Evolutionary conservation across 192 early-diverging fungal species (phyloP), one percentile per base, ranked within the genome.

Genomic region (Pilobolus umbonatus): DNA sequence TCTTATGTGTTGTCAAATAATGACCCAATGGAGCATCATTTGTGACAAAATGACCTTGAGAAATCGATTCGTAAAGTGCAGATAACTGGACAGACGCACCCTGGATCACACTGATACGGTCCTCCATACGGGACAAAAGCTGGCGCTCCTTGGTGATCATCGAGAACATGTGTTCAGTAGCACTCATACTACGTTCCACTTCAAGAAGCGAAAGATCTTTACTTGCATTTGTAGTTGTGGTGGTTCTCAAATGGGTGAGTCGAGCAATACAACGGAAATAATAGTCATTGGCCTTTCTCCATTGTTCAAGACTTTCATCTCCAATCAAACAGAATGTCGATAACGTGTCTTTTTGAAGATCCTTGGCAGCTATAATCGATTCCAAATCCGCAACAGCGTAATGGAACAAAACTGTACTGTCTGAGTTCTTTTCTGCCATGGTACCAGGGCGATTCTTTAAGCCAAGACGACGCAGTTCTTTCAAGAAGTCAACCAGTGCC

Each of bases 401-500:
- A 28, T 50, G 42, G 56, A 69, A 69, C 11, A 69, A 29, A 22
- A 52, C 15, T n/a, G 67, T 39, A 6, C 51, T 65, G 32, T 71
- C 68, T n/a, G 62, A 39, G 24, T 65, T 65, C 32, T 65, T 53
- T 45, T 71, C 59, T 1, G 43, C 26, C 30, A 72, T n/a, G 9
- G 54, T 54, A 26, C 45, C 42, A 12, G 61, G 60, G 48, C 70
- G 59, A 22, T 46, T 59, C 39, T 78, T 72, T 21, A 86, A 59
- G 19, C 92, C 92, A 36, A 92, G 59, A 21, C 79, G 64, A 26
- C 81, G 75, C 22, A 94, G 56, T 45, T 86, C 75, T 62, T 86
- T 90, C 44, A 91, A 74, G 17, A 90, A 65, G 57, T 94, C 90
- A 25, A 87, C 87, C 2, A 88, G 60, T 2, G 92, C 82, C 61